Evolutionary conservation across 192 early-diverging fungal species (phyloP), one percentile per base, ranked within the genome.

Genomic region (Rhizophagus clarus): DNA sequence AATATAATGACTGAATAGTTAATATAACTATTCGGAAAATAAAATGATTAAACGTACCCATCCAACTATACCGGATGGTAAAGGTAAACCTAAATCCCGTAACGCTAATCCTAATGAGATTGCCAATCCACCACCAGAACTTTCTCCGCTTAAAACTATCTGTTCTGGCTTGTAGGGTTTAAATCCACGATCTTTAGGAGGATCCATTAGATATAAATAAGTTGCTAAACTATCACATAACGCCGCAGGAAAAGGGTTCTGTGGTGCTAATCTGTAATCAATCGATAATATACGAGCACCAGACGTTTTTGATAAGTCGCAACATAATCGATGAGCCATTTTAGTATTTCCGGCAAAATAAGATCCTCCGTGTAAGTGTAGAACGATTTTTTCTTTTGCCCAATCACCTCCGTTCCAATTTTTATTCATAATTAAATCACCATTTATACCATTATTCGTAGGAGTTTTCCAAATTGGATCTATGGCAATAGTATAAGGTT

Each of bases 221-320:
- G 94, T 90, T 42, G 92, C 87, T 49, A 97, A 72, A 56, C 91
- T 89, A 84, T 98, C 97, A 56, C 93, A 88, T 9, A 98, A 80
- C 32, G 94, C 95, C 64, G 90, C 82, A 12, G 97, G 97, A 78
- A 95, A 98, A 9, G 91, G 89, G 24, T 89, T 81, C 70, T 94
- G 89, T 0, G 97, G 97, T 0, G 97, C 90, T n/a, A 97, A 80
- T 15, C 97, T 85, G 82, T 98, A 98, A 78, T 91, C 89, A 37
- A 94, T 85, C 4, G 87, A 89, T 76, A 79, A 81, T 4, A 91
- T 81, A 24, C 82, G 76, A 17, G 86, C 79, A 37, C 83, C 79
- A 29, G 86, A 74, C 64, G 84, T 79, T 17, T 88, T 87, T 4
- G 94, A 85, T 60, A 95, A 70, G 2, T 82, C 40, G 45, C 79